A percentile compares a stretch with the other conserved stretches of the same genome.
phyloP scores from a whole-genome alignment of 371 early-diverging fungal genomes.

The Mortierella sp. region DNA sequence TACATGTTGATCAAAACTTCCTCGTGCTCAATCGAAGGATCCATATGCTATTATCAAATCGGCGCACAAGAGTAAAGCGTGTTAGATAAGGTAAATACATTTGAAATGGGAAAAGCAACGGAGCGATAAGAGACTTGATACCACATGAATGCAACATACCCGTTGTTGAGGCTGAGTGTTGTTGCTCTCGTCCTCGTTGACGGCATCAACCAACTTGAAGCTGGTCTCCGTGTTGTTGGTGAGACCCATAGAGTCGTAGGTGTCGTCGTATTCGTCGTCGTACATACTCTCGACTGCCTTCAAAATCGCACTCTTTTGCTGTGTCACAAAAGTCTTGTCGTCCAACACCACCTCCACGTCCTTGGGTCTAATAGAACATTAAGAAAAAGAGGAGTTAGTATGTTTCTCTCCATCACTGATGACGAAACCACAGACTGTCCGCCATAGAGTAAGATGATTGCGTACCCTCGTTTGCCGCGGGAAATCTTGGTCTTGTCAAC shows the following conservation, averaged over 20 bases:
- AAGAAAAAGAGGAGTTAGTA: neutral
- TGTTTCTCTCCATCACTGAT: neutral
- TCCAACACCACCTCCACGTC: slow-evolving; percentile 63
- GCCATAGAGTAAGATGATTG: neutral
- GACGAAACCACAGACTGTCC: neutral
- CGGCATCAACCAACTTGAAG: slow-evolving; percentile 68
- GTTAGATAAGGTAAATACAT: neutral
- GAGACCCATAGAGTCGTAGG: slow-evolving; percentile 85
- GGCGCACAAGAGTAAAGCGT: neutral
- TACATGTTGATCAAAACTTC: slow-evolving; percentile 68
- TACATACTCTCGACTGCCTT: slow-evolving; percentile 74
- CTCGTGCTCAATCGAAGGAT: slow-evolving; percentile 72
- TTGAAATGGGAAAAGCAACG: neutral
- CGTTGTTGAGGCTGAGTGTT: slow-evolving; percentile 3
- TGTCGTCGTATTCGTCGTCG: slow-evolving; percentile 94
- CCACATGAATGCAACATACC: slow-evolving; percentile 4
- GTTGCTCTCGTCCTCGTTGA: slow-evolving; percentile 49
- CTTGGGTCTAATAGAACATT: slow-evolving; percentile 50
- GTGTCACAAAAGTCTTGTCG: slow-evolving; percentile 70
- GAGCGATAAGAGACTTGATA: neutral
- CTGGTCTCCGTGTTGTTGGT: slow-evolving; percentile 67
- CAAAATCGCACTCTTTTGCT: slow-evolving; percentile 72
- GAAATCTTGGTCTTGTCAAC: slow-evolving; percentile 77
- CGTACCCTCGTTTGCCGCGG: slow-evolving; percentile 79
- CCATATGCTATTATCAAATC: slow-evolving; percentile 40